A percentile compares a stretch with the other conserved stretches of the same genome.
phyloP scores from a whole-genome alignment of 2,329 filamentous ascomycete species.

The Shiraia sp. region DNA sequence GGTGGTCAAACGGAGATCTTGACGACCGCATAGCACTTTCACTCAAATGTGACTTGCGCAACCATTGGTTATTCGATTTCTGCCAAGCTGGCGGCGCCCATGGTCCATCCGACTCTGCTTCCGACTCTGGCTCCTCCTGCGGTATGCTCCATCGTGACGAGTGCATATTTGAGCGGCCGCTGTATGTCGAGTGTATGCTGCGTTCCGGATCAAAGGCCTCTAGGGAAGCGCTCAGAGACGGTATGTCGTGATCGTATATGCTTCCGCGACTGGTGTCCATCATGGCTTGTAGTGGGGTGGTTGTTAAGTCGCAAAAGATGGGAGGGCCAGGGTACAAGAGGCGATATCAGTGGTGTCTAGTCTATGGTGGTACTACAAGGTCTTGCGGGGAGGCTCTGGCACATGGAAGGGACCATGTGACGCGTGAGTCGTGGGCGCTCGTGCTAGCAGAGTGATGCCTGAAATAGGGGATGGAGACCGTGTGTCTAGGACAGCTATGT shows the following conservation, averaged over 20 bases:
- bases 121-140: slow-evolving; percentile 46
- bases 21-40: slow-evolving; percentile 43
- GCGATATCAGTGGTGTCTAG: slow-evolving; percentile 23
- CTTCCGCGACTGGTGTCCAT: slow-evolving; percentile 38
- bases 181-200: slow-evolving; percentile 41
- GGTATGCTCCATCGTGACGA: slow-evolving; percentile 49
- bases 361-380: slow-evolving; percentile 27
- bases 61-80: slow-evolving; percentile 62
- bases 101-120: slow-evolving; percentile 53
- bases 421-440: slow-evolving; percentile 21
- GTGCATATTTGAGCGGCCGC: slow-evolving; percentile 66
- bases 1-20: slow-evolving; percentile 64
- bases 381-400: slow-evolving; percentile 29
- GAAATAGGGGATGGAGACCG: slow-evolving; percentile 14
- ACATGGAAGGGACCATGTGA: slow-evolving; percentile 42
- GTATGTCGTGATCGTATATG: slow-evolving; percentile 44
- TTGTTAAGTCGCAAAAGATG: slow-evolving; percentile 6
- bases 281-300: slow-evolving; percentile 18
- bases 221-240: slow-evolving; percentile 44
- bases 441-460: slow-evolving; percentile 35
- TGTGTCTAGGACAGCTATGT: slow-evolving; percentile 8
- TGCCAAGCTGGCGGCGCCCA: slow-evolving; percentile 71
- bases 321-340: slow-evolving; percentile 9
- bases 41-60: slow-evolving; percentile 49
- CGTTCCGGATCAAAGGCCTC: slow-evolving; percentile 46